Evolutionary conservation across 371 early-diverging fungal genomes (phyloP).

Genomic region (Dinochytrium kinnereticum): DNA sequence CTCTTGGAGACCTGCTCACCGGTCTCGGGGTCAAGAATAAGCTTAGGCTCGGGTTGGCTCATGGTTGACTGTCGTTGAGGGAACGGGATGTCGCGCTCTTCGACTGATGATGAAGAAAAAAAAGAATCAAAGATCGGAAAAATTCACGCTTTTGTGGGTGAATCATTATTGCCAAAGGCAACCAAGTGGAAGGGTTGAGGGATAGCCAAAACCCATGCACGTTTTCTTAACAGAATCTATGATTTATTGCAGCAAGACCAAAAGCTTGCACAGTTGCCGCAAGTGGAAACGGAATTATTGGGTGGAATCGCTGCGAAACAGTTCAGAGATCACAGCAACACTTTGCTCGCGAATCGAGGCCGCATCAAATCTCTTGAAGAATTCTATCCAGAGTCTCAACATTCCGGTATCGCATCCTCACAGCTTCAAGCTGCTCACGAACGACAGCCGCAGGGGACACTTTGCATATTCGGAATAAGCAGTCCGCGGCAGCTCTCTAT

Average conservation of each 20-base stretch:
- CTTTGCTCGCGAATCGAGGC: too few relatives aligned
- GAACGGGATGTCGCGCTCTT: not conserved
- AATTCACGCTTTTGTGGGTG: too few relatives aligned
- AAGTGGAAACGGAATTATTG: too few relatives aligned
- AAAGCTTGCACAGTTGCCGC: too few relatives aligned
- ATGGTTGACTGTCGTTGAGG: not conserved
- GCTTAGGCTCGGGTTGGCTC: slow-evolving; percentile 54
- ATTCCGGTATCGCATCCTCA: not conserved
- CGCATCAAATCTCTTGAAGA: not conserved
- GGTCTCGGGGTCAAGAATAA: slow-evolving; percentile 85
- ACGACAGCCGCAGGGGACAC: slow-evolving; percentile 7
- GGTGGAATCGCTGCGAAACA: too few relatives aligned
- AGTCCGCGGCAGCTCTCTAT: slow-evolving; percentile 6
- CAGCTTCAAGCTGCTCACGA: not conserved
- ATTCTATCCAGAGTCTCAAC: not conserved
- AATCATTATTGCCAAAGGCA: too few relatives aligned
- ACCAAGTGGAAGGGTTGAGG: too few relatives aligned
- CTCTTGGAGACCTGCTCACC: slow-evolving; percentile 96
- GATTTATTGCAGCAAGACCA: too few relatives aligned
- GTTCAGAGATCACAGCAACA: too few relatives aligned
- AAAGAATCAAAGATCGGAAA: too few relatives aligned
- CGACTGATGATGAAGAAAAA: not conserved
- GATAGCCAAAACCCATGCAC: too few relatives aligned
- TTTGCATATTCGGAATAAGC: not conserved
- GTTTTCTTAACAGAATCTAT: too few relatives aligned